A percentile compares a stretch with the other conserved stretches of the same genome.
phyloP scores from a whole-genome alignment of 2,329 filamentous ascomycete genomes.

The Ophiostoma piceae region DNA sequence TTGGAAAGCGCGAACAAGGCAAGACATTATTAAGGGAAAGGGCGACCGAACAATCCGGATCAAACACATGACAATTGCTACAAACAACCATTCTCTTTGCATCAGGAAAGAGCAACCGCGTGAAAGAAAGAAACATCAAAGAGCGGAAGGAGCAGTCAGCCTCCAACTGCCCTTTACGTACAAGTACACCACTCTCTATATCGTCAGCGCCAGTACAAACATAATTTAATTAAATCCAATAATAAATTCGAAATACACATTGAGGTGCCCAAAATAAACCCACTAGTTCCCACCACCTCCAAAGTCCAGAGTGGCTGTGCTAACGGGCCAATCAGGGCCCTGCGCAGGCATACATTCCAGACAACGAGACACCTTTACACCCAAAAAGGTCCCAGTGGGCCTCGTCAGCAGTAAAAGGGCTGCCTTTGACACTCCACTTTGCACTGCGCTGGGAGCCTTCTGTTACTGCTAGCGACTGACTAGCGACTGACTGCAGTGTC shows the following conservation, averaged over 20 bases:
- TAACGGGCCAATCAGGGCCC: constrained; percentile 17
- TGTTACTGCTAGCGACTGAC: not conserved
- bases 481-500: not conserved
- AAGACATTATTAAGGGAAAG: not conserved
- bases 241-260: not conserved
- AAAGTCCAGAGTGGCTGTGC: constrained; percentile 27
- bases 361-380: not conserved
- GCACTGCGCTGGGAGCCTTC: not conserved
- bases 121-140: not conserved
- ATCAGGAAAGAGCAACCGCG: not conserved
- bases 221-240: not conserved
- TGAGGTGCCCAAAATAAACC: not conserved
- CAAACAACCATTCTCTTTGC: not conserved
- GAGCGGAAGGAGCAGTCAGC: constrained; percentile 6
- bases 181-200: not conserved
- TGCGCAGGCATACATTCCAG: constrained; percentile 10
- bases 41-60: not conserved
- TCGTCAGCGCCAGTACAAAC: not conserved
- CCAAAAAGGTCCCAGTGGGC: constrained; percentile 3
- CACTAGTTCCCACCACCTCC: constrained; percentile 4
- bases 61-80: not conserved
- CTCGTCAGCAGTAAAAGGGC: constrained; percentile 10
- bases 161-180: not conserved
- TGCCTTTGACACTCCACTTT: not conserved
- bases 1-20: constrained; percentile 17